phyloP scores from a whole-genome alignment of 1,284 basidiomycete species.

The Schizopora paradoxa region DNA sequence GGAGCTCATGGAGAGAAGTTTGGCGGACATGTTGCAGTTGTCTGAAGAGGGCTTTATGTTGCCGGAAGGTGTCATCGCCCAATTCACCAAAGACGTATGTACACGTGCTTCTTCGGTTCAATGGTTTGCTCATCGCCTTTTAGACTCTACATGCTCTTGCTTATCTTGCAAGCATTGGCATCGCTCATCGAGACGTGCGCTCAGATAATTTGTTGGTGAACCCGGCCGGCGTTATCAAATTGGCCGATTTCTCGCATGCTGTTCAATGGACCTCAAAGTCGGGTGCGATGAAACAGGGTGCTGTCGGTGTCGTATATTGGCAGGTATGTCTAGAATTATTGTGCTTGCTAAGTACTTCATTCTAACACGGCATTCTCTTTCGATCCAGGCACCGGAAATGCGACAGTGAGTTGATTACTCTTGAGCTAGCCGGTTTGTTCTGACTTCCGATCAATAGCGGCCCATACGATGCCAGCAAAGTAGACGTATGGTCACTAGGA shows the following conservation, averaged over 20 bases:
- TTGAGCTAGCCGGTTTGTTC: not conserved
- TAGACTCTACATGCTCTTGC: conserved; percentile 60
- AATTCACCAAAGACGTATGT: conserved; percentile 71
- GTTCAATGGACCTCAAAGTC: conserved; percentile 48
- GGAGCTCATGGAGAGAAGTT: conserved; percentile 80
- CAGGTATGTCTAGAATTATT: conserved; percentile 39
- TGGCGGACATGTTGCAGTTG: conserved; percentile 68
- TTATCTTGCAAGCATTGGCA: conserved; percentile 54
- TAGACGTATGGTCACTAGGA: conserved; percentile 76
- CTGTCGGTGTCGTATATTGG: conserved; percentile 71
- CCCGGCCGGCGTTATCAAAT: conserved; percentile 59
- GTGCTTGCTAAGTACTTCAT: conserved; percentile 10
- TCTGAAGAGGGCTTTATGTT: conserved; percentile 54
- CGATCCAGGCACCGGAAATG: conserved; percentile 53
- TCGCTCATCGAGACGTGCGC: conserved; percentile 74
- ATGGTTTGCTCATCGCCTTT: conserved; percentile 5
- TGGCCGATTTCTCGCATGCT: conserved; percentile 79
- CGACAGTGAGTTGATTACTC: conserved; percentile 42
- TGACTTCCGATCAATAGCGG: conserved; percentile 36
- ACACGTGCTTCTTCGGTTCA: conserved; percentile 3
- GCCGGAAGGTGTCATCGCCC: conserved; percentile 59
- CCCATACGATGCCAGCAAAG: conserved; percentile 65
- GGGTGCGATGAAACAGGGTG: conserved; percentile 45
- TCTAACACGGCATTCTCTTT: not conserved
- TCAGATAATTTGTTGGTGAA: conserved; percentile 75